These are phyloP conservation scores for Coemansia sp. DNA, from an alignment of 192 early-diverging fungal species.

Conservation along the genomic window DNA sequence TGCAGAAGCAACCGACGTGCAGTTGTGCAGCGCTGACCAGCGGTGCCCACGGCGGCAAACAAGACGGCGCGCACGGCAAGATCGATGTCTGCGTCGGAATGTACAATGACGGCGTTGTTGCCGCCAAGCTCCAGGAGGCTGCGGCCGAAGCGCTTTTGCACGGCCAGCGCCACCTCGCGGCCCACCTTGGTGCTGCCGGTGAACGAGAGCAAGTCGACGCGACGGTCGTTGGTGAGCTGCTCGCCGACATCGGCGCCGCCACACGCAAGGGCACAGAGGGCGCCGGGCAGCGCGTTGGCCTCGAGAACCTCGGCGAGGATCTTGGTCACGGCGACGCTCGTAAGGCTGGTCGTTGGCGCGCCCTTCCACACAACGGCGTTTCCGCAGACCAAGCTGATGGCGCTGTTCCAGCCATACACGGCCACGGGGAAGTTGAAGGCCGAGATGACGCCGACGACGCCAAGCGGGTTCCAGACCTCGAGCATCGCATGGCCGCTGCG, in stretches of 20 bases:
- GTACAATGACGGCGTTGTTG: conserved; percentile 94
- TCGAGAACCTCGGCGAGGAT: conserved; percentile 80
- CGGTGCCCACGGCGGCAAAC: conserved; percentile 95
- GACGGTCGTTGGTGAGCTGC: conserved; percentile 64
- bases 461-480: conserved; percentile 94
- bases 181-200: conserved; percentile 84
- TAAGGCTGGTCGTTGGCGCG: conserved; percentile 73
- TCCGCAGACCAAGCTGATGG: conserved; percentile 83
- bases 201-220: conserved; percentile 81
- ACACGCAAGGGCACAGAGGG: conserved; percentile 75
- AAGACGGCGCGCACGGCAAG: conserved; percentile 80
- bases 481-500: conserved; percentile 91
- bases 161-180: conserved; percentile 70
- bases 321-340: conserved; percentile 84
- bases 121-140: conserved; percentile 87
- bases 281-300: conserved; percentile 75
- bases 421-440: conserved; percentile 95
- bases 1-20: conserved; percentile 88
- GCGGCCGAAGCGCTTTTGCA: conserved; percentile 86
- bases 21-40: conserved; percentile 94
- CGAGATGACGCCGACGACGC: conserved; percentile 87
- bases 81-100: conserved; percentile 86
- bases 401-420: conserved; percentile 93
- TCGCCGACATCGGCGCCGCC: conserved; percentile 86
- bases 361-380: conserved; percentile 91